Evolutionary conservation across 2,329 filamentous ascomycete species (phyloP).

Genomic region (Xylaria sp.): DNA sequence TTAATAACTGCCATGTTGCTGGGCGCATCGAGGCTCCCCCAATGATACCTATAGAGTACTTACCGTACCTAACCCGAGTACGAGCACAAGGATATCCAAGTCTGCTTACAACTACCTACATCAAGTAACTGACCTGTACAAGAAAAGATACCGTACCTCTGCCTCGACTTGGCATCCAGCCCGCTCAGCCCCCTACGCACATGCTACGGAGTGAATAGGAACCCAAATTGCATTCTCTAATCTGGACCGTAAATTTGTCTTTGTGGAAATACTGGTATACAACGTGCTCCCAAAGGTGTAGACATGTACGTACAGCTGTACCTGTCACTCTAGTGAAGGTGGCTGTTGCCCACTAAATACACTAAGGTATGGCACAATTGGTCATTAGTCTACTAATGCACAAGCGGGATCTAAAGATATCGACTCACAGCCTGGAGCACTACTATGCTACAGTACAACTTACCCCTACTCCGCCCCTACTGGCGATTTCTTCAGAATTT

Average conservation of each 20-base stretch:
- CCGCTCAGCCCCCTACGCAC: constrained; percentile 40
- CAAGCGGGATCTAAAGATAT: constrained; percentile 34
- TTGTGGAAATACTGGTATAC: neutral
- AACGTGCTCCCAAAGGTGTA: neutral
- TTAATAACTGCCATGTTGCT: constrained; percentile 26
- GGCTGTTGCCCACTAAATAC: neutral
- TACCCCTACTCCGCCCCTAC: no score
- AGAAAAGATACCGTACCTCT: neutral
- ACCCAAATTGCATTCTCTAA: constrained; percentile 42
- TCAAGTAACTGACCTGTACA: neutral
- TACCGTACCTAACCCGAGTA: constrained; percentile 18
- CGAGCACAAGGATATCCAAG: constrained; percentile 18
- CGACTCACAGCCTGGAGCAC: neutral
- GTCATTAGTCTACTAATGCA: constrained; percentile 15
- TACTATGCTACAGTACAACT: neutral
- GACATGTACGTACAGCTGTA: constrained; percentile 1
- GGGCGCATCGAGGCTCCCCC: constrained; percentile 1
- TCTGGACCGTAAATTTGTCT: constrained; percentile 27
- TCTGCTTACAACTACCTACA: neutral
- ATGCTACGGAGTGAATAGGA: constrained; percentile 40
- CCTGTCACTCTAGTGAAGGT: constrained; percentile 2
- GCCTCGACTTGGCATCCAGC: constrained; percentile 39
- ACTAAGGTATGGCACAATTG: constrained; percentile 2
- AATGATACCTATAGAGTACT: constrained; percentile 6
- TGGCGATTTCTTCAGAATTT: neutral